phyloP scores from a whole-genome alignment of 805 yeast genomes.

The Candida peoriensis region DNA sequence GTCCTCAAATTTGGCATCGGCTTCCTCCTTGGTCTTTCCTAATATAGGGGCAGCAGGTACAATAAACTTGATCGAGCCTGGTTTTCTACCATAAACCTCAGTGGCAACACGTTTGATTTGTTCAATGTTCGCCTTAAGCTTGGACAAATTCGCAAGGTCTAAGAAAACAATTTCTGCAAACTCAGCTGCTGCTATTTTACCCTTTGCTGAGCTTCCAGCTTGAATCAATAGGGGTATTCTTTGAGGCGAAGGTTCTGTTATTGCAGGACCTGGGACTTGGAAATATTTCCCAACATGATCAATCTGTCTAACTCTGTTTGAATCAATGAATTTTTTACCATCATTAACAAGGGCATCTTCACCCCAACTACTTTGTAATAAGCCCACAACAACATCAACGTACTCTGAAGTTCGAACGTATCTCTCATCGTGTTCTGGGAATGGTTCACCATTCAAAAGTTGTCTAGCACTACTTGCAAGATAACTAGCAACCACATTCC shows the following conservation, averaged over 20 bases:
- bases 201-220: conserved; percentile 38
- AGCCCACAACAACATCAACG: conserved; percentile 32
- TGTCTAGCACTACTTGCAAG: conserved; percentile 37
- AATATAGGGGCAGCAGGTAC: conserved; percentile 33
- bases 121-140: not conserved
- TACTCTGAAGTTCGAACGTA: conserved; percentile 36
- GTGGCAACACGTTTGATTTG: conserved; percentile 28
- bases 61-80: conserved; percentile 32
- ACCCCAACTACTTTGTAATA: conserved; percentile 36
- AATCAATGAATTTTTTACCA: conserved; percentile 23
- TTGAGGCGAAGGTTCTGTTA: conserved; percentile 37
- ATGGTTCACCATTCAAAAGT: conserved; percentile 24
- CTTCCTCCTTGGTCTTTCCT: conserved; percentile 37
- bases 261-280: conserved; percentile 14
- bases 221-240: conserved; percentile 38
- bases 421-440: conserved; percentile 36
- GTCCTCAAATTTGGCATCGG: conserved; percentile 18
- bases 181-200: conserved; percentile 35
- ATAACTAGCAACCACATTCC: conserved; percentile 42
- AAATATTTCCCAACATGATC: conserved; percentile 27
- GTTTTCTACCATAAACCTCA: conserved; percentile 32
- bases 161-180: conserved; percentile 36
- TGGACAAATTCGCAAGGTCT: conserved; percentile 2
- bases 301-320: conserved; percentile 31
- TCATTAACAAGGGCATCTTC: conserved; percentile 28